Evolutionary conservation across 2,329 filamentous ascomycete genomes (phyloP).

Genomic region (Clonostachys byssicola): DNA sequence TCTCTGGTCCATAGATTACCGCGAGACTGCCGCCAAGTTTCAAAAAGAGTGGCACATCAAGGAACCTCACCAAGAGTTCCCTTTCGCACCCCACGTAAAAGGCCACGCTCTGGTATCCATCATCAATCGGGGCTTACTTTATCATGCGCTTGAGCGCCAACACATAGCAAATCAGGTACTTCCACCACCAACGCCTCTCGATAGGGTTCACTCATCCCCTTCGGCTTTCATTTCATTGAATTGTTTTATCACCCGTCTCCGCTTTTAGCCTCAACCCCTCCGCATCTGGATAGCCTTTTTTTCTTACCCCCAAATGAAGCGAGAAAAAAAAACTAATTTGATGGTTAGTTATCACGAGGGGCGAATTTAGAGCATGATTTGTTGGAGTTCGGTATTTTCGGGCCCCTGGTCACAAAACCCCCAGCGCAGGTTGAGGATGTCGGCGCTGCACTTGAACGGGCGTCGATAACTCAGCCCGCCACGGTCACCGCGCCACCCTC

Average conservation of each 20-base stretch:
- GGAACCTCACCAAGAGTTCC: slow-evolving; percentile 57
- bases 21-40: slow-evolving; percentile 63
- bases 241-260: slow-evolving; percentile 6
- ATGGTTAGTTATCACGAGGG: slow-evolving; percentile 40
- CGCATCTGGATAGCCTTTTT: too few relatives aligned
- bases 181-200: slow-evolving; percentile 1
- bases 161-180: slow-evolving; percentile 46
- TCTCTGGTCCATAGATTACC: slow-evolving; percentile 48
- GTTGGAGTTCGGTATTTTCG: slow-evolving; percentile 51
- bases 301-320: not conserved
- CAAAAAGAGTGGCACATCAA: slow-evolving; percentile 65
- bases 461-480: not conserved
- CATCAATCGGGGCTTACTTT: slow-evolving; percentile 60
- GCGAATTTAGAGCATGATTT: slow-evolving; percentile 38
- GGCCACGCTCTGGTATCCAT: slow-evolving; percentile 59
- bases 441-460: slow-evolving; percentile 19
- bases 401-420: slow-evolving; percentile 44
- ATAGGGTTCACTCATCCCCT: too few relatives aligned
- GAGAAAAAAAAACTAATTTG: not conserved
- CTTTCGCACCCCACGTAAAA: slow-evolving; percentile 62
- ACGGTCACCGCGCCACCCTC: slow-evolving; percentile 7
- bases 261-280: slow-evolving; percentile 5
- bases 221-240: not conserved
- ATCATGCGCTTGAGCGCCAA: slow-evolving; percentile 55
- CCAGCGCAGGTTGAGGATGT: slow-evolving; percentile 33